Conservation (phyloP, 179 eudicot genomes). For the Heliamphora ciliata region DNA sequence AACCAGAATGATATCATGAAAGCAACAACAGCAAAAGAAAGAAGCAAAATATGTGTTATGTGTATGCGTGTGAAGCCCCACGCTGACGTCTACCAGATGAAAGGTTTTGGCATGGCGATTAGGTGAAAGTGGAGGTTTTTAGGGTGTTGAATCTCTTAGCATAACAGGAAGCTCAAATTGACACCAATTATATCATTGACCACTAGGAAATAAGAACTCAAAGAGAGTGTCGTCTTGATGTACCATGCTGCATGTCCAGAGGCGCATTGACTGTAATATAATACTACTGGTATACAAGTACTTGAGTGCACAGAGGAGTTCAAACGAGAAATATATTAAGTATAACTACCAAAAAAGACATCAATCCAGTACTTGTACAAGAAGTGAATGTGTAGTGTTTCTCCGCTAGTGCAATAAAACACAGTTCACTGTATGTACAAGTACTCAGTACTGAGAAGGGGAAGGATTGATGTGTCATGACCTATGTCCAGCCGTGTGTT, state of each 20-base stretch:
- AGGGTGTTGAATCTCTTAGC: not conserved
- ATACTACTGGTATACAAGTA: not conserved
- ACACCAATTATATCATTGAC: slow-evolving; percentile 1
- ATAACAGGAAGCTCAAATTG: not conserved
- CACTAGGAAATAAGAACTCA: not conserved
- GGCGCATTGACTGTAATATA: not conserved
- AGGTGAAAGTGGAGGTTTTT: slow-evolving; percentile 4
- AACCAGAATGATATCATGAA: not conserved
- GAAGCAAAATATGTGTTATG: not conserved
- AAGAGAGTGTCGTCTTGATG: slow-evolving; percentile 1
- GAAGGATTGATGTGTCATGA: not conserved
- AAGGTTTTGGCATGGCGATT: not conserved
- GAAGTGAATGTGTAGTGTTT: too few species aligned
- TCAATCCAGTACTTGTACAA: too few species aligned
- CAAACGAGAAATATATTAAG: not conserved
- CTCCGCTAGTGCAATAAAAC: too few species aligned
- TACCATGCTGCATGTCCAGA: not conserved
- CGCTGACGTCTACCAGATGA: not conserved
- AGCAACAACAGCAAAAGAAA: slow-evolving; percentile 7
- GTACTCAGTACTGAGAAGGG: too few species aligned
- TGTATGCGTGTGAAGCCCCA: not conserved
- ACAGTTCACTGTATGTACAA: too few species aligned
- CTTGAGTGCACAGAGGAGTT: not conserved
- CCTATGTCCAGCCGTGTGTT: not conserved
- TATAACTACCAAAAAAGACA: not conserved